Conservation (phyloP, 169 alveolate species). For the Cryptosporidium muris region DNA sequence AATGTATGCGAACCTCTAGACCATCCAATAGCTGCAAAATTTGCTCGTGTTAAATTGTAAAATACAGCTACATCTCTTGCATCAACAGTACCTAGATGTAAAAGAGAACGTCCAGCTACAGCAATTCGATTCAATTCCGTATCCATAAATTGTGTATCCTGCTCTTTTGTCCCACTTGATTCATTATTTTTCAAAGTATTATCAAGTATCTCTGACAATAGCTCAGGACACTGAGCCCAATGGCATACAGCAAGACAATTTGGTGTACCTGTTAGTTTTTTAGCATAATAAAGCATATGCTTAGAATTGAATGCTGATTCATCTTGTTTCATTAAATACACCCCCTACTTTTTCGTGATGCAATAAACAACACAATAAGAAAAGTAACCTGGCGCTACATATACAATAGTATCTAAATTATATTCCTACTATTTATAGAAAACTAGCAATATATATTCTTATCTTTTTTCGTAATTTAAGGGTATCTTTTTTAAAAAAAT, state of each 20-base stretch:
- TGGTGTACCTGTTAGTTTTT: conserved; percentile 36
- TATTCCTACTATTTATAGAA: no score
- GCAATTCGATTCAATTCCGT: conserved; percentile 48
- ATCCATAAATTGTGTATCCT: conserved; percentile 5
- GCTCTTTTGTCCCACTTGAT: conserved; percentile 1
- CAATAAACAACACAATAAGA: no score
- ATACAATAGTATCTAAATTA: no score
- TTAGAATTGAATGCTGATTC: background rate
- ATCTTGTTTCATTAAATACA: conserved; percentile 29
- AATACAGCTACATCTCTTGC: conserved; percentile 24
- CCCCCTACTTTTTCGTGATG: no score
- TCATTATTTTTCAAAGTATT: background rate
- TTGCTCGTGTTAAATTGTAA: conserved; percentile 49
- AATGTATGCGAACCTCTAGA: conserved; percentile 55
- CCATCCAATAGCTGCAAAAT: conserved; percentile 57
- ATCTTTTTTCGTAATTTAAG: no score
- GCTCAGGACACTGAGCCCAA: conserved; percentile 28
- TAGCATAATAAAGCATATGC: conserved; percentile 8
- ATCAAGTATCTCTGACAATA: conserved; percentile 18
- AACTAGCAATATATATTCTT: no score
- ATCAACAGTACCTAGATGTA: conserved; percentile 47
- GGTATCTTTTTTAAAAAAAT: no score
- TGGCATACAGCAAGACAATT: conserved; percentile 64
- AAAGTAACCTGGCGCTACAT: no score
- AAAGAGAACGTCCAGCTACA: conserved; percentile 54